Conservation (phyloP, 2,329 filamentous ascomycete species). For the Tolypocladium paradoxum region DNA sequence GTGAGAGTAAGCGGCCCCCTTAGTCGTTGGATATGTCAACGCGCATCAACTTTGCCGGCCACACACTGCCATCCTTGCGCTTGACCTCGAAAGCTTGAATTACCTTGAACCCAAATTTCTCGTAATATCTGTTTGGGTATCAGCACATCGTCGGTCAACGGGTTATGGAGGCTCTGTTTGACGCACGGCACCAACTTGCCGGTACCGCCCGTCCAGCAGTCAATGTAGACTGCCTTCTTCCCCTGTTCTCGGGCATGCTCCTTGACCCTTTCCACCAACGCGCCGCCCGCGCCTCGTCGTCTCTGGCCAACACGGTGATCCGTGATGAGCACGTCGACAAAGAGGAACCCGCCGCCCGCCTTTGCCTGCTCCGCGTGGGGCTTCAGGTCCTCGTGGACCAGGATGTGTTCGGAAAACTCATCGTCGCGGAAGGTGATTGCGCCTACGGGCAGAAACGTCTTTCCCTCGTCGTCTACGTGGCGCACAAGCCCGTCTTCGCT, state of each 20-base stretch:
- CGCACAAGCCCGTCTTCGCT: not conserved
- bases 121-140: not conserved
- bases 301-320: not conserved
- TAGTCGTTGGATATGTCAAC: not conserved
- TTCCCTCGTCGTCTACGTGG: not conserved
- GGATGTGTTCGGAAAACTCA: not conserved
- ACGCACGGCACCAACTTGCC: slow-evolving; percentile 8
- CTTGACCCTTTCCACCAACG: not conserved
- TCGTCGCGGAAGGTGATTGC: not conserved
- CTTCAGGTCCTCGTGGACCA: not conserved
- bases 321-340: not conserved
- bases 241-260: not conserved
- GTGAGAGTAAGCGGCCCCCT: not conserved
- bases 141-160: not conserved
- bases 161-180: not conserved
- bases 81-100: not conserved
- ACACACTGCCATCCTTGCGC: not conserved
- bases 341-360: not conserved
- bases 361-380: not conserved
- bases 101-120: not conserved
- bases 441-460: not conserved
- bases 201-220: slow-evolving; percentile 15
- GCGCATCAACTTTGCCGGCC: not conserved
- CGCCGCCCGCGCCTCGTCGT: not conserved
- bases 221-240: slow-evolving; percentile 13